phyloP scores from a whole-genome alignment of 495 filamentous ascomycete genomes.

The Penicillium manginii region DNA sequence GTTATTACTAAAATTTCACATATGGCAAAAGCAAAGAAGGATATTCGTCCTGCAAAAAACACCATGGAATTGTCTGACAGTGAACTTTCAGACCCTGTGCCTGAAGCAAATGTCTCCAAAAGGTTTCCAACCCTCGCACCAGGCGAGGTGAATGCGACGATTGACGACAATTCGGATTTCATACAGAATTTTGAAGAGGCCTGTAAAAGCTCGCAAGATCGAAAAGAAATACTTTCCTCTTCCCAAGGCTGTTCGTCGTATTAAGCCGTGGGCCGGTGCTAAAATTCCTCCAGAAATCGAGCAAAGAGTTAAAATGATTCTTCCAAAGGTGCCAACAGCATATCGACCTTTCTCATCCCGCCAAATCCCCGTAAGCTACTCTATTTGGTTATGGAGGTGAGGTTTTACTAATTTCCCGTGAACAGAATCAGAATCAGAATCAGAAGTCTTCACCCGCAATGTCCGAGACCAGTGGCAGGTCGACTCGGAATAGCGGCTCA shows the following conservation, averaged over 20 bases:
- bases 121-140: conserved; percentile 1
- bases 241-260: conserved; percentile 12
- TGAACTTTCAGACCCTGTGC: background rate
- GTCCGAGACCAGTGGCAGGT: too few species aligned
- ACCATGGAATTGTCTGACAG: background rate
- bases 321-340: background rate
- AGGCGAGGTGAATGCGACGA: background rate
- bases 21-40: background rate
- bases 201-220: background rate
- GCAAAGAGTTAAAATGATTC: background rate
- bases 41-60: background rate
- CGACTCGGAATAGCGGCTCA: too few species aligned
- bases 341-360: conserved; percentile 3
- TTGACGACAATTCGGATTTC: conserved; percentile 1
- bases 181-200: background rate
- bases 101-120: background rate
- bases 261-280: conserved; percentile 20
- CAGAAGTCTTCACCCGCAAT: too few species aligned
- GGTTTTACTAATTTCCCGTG: too few species aligned
- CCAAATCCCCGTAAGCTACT: background rate
- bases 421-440: too few species aligned
- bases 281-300: background rate
- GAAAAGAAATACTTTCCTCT: conserved; percentile 10
- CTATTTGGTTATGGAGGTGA: background rate
- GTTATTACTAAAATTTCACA: background rate